These are phyloP conservation scores for Microbotryomycetes sp. DNA, from an alignment of 1,284 basidiomycete species.

Conservation along the genomic window DNA sequence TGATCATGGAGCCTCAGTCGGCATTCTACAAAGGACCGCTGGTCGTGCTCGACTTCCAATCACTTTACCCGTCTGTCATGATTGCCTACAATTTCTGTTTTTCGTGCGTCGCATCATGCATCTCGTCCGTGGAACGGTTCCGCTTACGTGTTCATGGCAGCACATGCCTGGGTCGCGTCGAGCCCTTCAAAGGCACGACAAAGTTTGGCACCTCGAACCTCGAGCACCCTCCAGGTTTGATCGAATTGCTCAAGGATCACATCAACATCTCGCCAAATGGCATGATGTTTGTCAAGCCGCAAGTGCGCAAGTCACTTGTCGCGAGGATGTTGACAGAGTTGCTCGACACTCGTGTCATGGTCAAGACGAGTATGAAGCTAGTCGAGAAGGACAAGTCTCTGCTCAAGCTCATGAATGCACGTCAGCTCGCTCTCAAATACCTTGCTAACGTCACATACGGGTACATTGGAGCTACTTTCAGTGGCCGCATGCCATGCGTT, in stretches of 20 bases:
- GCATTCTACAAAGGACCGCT: slow-evolving; percentile 89
- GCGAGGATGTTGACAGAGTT: slow-evolving; percentile 89
- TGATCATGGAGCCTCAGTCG: slow-evolving; percentile 89
- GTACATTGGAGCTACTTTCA: slow-evolving; percentile 87
- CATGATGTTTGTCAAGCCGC: slow-evolving; percentile 81
- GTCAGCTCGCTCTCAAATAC: slow-evolving; percentile 80
- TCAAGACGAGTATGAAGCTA: slow-evolving; percentile 88
- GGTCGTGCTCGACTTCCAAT: slow-evolving; percentile 90
- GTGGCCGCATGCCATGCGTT: slow-evolving; percentile 95
- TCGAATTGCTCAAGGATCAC: slow-evolving; percentile 63
- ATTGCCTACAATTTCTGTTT: slow-evolving; percentile 98
- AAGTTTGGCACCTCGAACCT: slow-evolving; percentile 76
- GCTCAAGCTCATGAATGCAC: slow-evolving; percentile 67
- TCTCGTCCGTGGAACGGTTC: background rate
- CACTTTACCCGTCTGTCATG: slow-evolving; percentile 93
- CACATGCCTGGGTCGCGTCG: slow-evolving; percentile 84
- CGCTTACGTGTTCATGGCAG: slow-evolving; percentile 38
- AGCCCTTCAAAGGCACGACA: slow-evolving; percentile 73
- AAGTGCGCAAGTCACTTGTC: slow-evolving; percentile 74
- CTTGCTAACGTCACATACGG: slow-evolving; percentile 87
- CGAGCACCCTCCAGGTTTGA: slow-evolving; percentile 59
- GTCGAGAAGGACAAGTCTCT: slow-evolving; percentile 70
- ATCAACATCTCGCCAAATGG: slow-evolving; percentile 85
- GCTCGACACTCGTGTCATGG: slow-evolving; percentile 94
- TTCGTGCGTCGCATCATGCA: slow-evolving; percentile 27